A percentile compares a stretch with the other conserved stretches of the same genome.
phyloP scores from a whole-genome alignment of 345 rosid species.

The Iberis pinnata region DNA sequence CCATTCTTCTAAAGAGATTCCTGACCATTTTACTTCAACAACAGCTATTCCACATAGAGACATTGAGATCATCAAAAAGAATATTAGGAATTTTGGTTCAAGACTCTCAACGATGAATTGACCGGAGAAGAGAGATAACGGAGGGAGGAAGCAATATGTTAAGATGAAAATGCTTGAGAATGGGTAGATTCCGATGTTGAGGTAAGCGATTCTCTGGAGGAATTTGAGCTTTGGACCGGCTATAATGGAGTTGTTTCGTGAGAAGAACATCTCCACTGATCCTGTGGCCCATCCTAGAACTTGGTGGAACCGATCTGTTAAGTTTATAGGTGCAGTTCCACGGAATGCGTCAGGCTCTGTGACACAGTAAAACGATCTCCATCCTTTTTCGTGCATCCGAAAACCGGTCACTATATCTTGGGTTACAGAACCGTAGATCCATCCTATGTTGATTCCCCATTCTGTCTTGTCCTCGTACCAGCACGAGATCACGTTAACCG shows the following conservation, averaged over 20 bases:
- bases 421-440: constrained; percentile 83
- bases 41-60: constrained; percentile 57
- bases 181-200: constrained; percentile 76
- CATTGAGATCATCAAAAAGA: constrained; percentile 52
- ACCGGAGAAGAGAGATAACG: constrained; percentile 58
- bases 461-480: constrained; percentile 88
- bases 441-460: constrained; percentile 68
- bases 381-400: constrained; percentile 78
- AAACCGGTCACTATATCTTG: constrained; percentile 83
- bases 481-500: constrained; percentile 70
- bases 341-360: constrained; percentile 74
- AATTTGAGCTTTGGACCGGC: constrained; percentile 51
- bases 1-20: constrained; percentile 70
- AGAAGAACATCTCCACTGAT: constrained; percentile 84
- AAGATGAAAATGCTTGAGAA: constrained; percentile 75
- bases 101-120: constrained; percentile 60
- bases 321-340: constrained; percentile 65
- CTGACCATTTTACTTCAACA: constrained; percentile 81
- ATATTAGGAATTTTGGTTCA: constrained; percentile 44
- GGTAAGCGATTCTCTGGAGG: constrained; percentile 72
- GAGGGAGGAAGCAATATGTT: constrained; percentile 83
- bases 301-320: constrained; percentile 78
- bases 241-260: constrained; percentile 63
- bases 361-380: constrained; percentile 72
- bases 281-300: constrained; percentile 88